Evolutionary conservation across 495 filamentous ascomycete species (phyloP), one percentile per base, ranked within the genome.

Genomic region (Penicillium pulvis): DNA sequence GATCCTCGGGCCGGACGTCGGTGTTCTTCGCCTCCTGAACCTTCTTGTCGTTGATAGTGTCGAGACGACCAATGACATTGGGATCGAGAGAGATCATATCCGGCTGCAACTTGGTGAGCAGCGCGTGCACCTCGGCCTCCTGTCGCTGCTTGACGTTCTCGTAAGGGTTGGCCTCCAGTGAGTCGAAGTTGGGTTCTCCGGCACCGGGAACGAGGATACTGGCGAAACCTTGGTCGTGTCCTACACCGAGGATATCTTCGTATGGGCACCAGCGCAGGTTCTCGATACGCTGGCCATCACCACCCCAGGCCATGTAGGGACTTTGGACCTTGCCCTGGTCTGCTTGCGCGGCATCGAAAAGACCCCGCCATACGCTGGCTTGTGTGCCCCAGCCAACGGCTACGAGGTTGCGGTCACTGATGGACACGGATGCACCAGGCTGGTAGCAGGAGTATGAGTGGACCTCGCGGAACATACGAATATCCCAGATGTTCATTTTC

Each of bases 61-160:
- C 91, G 30, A 98, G 79, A 42, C 84, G 90, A 35, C 94, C 94
- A 62, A 98, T 83, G 67, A 90, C 92, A 71, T 91, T 88, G 43
- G 94, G 95, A 60, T 98, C 87, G 3, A 98, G 77, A 10, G 91
- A 90, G 50, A 98, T 98, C 93, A 97, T 98, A 66, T 96, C 94
- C 12, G 94, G 93, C 65, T 93, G 87, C 41, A 98, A 78, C 79
- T 98, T 98, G 79, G 92, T 91, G 57, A 98, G 83, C 62, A 98
- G 80, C 7, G 82, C 79, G 71, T 87, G 88, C 60, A 98, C 92
- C 69, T 98, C 94, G n/a, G 80, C 83, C 71, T 98, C 94, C 72
- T 93, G 92, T 65, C 93, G 83, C 76, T 97, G 91, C 71, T 95
- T 93, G 56, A 82, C 84, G 57, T 88, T 96, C 74, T 98, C 95